Evolutionary conservation across 2,329 filamentous ascomycete species (phyloP).

Genomic region (Epichloe sibirici): DNA sequence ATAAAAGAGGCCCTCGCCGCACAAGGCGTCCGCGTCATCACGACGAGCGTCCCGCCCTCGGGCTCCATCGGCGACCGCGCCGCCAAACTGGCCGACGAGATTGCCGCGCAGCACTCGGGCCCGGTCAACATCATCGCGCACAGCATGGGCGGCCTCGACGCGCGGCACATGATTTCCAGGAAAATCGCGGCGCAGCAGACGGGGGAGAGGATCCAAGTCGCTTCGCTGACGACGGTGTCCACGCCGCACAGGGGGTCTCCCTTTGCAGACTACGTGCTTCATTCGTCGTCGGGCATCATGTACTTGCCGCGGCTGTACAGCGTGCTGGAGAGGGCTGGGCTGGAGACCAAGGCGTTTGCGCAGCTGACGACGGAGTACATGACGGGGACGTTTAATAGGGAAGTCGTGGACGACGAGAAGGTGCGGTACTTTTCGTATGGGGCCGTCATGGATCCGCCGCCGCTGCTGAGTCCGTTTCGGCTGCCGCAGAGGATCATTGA

Average conservation of each 20-base stretch:
- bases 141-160: constrained; percentile 54
- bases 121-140: constrained; percentile 65
- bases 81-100: constrained; percentile 41
- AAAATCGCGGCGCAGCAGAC: constrained; percentile 6
- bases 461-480: constrained; percentile 52
- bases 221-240: constrained; percentile 41
- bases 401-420: constrained; percentile 36
- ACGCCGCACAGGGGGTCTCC: constrained; percentile 43
- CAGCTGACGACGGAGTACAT: constrained; percentile 50
- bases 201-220: constrained; percentile 21
- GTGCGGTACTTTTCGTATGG: constrained; percentile 54
- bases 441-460: constrained; percentile 34
- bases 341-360: constrained; percentile 47
- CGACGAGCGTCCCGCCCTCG: constrained; percentile 48
- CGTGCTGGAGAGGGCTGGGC: constrained; percentile 35
- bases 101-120: constrained; percentile 20
- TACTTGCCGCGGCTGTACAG: constrained; percentile 43
- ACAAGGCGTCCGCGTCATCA: constrained; percentile 43
- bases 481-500: constrained; percentile 38
- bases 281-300: constrained; percentile 23
- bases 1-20: constrained; percentile 45
- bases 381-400: constrained; percentile 45
- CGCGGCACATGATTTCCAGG: constrained; percentile 49
- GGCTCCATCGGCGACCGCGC: constrained; percentile 49
- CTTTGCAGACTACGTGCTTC: constrained; percentile 42